Base-by-base conservation (phyloP, 2,329 filamentous ascomycete genomes). In the Botrytis porri region DNA sequence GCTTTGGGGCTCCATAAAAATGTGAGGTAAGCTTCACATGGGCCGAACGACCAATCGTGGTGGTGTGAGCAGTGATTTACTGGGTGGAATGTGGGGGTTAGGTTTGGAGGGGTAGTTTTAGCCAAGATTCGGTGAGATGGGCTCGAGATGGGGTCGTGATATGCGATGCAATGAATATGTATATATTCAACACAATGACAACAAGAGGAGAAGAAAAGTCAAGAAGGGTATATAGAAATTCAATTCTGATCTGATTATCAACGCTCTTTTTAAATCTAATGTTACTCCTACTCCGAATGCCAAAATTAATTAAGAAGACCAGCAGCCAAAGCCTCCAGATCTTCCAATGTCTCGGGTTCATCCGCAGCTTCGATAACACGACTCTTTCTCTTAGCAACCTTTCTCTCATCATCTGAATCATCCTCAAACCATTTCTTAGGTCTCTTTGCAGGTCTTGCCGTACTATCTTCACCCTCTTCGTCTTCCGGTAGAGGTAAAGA, bases 351-450 rank as follows among this genome's bases (percentile, higher is more conserved):
- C 82, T 94, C 91, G 20, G 92, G 92, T 83, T 93, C 90, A 70
- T 90, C 87, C 22, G 86, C 86, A 77, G 88, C 85, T 83, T 88
- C 87, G 79, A 91, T 86, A 64, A 89, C 86, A 82, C 86, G 87
- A 73, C 81, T 79, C 79, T 84, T 86, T 80, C 84, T 84, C 80
- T 83, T 84, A 77, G 82, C 83, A 77, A 80, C 81, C 78, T 81
- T 82, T 69, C 77, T 81, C 70, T 84, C 83, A 67, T 83, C 82
- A 71, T 86, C 86, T 2, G 86, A 87, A 74, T 90, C 90, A 74
- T 90, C 88, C 81, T 94, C 86, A 83, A 94, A 94, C 91, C 91
- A 93, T 83, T 94, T 94, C 88, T 92, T 93, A 74, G 87, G 84
- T 82, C 88, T 90, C 86, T 92, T 92, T 78, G 82, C 83, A 29